These are phyloP conservation scores for Psilocybe cubensis DNA, from an alignment of 768 basidiomycete genomes.

Conservation along the genomic window DNA sequence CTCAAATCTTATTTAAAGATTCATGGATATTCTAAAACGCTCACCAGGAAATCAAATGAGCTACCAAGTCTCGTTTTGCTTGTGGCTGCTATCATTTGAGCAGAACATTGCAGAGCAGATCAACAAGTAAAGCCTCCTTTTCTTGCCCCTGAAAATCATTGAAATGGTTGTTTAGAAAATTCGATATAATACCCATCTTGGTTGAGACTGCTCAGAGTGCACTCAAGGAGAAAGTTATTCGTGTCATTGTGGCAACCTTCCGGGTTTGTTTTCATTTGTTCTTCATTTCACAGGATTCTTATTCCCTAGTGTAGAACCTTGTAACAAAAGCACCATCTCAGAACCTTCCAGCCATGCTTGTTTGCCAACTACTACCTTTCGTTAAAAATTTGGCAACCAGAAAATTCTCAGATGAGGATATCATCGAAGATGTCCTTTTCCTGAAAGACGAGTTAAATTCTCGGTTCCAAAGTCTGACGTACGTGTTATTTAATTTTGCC, in stretches of 20 bases:
- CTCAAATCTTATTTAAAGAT: constrained; percentile 41
- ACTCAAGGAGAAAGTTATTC: constrained; percentile 96
- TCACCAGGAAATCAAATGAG: constrained; percentile 91
- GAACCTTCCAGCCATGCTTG: constrained; percentile 94
- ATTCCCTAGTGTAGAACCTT: constrained; percentile 63
- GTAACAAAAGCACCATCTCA: constrained; percentile 83
- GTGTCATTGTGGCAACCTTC: constrained; percentile 92
- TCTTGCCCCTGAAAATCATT: neutral
- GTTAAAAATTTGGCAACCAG: constrained; percentile 79
- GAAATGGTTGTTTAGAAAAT: constrained; percentile 58
- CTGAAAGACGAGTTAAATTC: constrained; percentile 84
- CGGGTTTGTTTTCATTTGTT: constrained; percentile 47
- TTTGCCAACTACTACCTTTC: constrained; percentile 84
- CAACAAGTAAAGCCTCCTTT: constrained; percentile 66
- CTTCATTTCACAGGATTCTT: neutral
- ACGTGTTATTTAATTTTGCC: constrained; percentile 26
- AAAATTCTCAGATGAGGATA: constrained; percentile 96
- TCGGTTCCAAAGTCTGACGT: constrained; percentile 92
- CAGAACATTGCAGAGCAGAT: constrained; percentile 81
- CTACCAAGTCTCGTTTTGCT: constrained; percentile 91
- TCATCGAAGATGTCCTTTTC: constrained; percentile 89
- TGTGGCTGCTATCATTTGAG: constrained; percentile 96
- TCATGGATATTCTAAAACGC: constrained; percentile 81
- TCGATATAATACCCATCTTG: constrained; percentile 85
- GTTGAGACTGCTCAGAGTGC: constrained; percentile 85